Conservation (phyloP, 2,329 filamentous ascomycete genomes). For the Pseudocercospora eumusae region DNA sequence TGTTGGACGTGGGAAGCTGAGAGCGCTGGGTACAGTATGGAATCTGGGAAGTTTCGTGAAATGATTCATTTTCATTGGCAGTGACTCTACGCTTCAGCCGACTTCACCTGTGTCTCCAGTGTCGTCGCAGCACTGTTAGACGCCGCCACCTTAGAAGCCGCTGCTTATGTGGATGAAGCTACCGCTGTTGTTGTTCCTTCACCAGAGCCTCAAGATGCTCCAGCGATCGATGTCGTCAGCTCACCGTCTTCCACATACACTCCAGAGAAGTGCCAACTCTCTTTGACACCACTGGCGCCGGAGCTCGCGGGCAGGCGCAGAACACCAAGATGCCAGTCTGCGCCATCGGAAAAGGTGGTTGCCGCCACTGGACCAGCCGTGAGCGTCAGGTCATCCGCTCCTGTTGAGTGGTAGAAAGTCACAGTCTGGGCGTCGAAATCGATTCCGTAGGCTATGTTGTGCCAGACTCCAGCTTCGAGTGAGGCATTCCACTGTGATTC, state of each 20-base stretch:
- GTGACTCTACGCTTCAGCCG: background rate
- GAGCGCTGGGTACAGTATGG: too few relatives aligned
- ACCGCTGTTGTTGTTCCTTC: conserved; percentile 10
- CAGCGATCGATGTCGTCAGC: conserved; percentile 33
- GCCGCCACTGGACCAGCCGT: conserved; percentile 62
- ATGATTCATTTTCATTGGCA: background rate
- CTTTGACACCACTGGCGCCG: conserved; percentile 56
- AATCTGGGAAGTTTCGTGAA: background rate
- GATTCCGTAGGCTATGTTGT: conserved; percentile 74
- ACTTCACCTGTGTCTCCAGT: background rate
- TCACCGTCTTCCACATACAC: conserved; percentile 68
- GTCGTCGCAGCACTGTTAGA: background rate
- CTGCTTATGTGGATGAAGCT: conserved; percentile 5
- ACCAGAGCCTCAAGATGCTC: conserved; percentile 23
- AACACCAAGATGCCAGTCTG: conserved; percentile 72
- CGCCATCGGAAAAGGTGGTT: conserved; percentile 62
- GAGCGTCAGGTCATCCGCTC: conserved; percentile 57
- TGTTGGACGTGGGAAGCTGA: too few relatives aligned
- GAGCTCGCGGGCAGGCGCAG: conserved; percentile 61
- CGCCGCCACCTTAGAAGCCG: background rate
- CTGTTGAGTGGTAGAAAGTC: conserved; percentile 70
- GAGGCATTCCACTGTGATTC: conserved; percentile 63
- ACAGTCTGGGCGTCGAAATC: conserved; percentile 65
- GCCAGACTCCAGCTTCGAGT: conserved; percentile 66
- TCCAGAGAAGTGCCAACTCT: conserved; percentile 72